A percentile compares a stretch with the other conserved stretches of the same genome.
Evolutionary conservation across 306 rosid species (phyloP).

Genomic region (Lathyrus sativus): DNA sequence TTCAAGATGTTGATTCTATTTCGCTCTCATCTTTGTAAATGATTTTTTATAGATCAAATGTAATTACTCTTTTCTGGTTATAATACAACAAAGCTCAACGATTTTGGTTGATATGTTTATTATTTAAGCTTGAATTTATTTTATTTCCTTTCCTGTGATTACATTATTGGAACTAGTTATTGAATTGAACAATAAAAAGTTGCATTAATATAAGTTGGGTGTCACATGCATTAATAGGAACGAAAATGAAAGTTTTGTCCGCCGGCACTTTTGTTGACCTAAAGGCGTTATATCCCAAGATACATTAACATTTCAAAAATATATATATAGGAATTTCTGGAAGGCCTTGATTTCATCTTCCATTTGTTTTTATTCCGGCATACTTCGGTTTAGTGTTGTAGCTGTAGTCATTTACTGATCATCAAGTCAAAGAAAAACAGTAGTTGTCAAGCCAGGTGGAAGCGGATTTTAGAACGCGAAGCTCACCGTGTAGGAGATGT

Average conservation of each 20-base stretch:
- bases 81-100: background rate
- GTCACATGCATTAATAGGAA: no score
- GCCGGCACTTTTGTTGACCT: background rate
- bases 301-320: background rate
- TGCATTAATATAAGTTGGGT: no score
- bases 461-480: constrained; percentile 66
- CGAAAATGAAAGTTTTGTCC: no score
- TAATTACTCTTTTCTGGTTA: background rate
- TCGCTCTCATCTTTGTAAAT: background rate
- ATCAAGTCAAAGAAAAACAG: constrained; percentile 46
- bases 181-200: no score
- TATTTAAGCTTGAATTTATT: background rate
- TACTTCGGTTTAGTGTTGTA: no score
- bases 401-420: background rate
- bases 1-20: background rate
- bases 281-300: background rate
- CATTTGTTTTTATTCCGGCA: no score
- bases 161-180: no score
- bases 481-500: constrained; percentile 66
- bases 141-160: background rate
- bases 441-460: constrained; percentile 61
- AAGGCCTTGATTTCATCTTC: no score
- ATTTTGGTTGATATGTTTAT: no score
- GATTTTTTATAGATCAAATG: background rate
- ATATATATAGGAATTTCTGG: background rate